Evolutionary conservation across 352 stramenopile species (phyloP).

Genomic region (Pythium coloratum): DNA sequence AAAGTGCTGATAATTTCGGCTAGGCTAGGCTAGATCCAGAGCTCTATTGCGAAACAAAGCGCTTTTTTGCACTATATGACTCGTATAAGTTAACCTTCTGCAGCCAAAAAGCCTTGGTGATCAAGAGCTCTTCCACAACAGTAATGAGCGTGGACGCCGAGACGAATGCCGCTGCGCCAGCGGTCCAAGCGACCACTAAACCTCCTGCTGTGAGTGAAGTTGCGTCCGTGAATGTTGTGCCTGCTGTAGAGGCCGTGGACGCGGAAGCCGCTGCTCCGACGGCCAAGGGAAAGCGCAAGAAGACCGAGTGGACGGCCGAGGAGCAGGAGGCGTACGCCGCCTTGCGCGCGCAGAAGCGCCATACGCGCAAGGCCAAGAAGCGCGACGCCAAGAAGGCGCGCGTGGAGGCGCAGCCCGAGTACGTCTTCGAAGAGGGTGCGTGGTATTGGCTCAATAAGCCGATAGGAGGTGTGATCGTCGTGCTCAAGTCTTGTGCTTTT

Average conservation of each 20-base stretch:
- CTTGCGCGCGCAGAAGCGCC: constrained; percentile 47
- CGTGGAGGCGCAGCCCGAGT: constrained; percentile 39
- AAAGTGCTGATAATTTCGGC: constrained; percentile 6
- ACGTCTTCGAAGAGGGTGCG: constrained; percentile 59
- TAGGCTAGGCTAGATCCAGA: constrained; percentile 1
- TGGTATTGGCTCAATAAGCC: neutral
- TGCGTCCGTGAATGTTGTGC: neutral
- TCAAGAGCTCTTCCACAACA: neutral
- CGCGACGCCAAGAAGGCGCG: constrained; percentile 33
- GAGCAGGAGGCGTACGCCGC: constrained; percentile 26
- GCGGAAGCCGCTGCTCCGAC: neutral
- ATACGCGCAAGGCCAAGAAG: constrained; percentile 51
- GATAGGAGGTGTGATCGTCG: neutral
- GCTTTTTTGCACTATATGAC: neutral
- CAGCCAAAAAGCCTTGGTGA: neutral
- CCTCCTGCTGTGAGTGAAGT: neutral
- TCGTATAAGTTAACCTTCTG: constrained; percentile 5
- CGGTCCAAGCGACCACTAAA: neutral
- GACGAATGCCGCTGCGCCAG: neutral
- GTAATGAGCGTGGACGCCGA: neutral
- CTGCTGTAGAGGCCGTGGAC: neutral
- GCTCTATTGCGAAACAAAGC: constrained; percentile 1
- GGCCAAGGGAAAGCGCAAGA: constrained; percentile 25
- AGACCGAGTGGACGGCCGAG: constrained; percentile 23
- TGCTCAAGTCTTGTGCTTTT: neutral